Evolutionary conservation across 2,329 filamentous ascomycete genomes (phyloP), one percentile per base, ranked within the genome.

Genomic region (Arthroderma sp.): DNA sequence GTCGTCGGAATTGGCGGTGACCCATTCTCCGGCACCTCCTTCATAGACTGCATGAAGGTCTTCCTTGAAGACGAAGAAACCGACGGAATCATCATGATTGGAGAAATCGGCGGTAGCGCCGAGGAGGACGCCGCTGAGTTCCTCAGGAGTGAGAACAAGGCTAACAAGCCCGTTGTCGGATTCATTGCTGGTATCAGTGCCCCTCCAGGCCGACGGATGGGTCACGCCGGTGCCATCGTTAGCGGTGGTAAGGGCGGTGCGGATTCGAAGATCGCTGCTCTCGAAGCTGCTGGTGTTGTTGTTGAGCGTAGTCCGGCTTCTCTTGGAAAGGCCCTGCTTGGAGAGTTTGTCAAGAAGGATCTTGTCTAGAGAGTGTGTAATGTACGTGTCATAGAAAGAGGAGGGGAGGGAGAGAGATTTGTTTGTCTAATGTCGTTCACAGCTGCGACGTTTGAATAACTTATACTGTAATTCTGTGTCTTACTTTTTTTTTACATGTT

Each of bases 31-130:
- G 91, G 91, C 58, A 96, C 91, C 70, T 96, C 94, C 79, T 98
- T 96, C 75, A 96, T 98, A 70, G 91, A 98, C 78, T 95, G 89
- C 77, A 77, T 98, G 58, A 84, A 85, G 64, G 86, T 96, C 63
- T 98, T 98, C 80, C 79, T 94, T 58, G 75, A 93, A 67, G 91
- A 98, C 67, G 77, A 83, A 65, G 86, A 94, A 73, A 98, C 91
- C 34, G 91, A 98, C 64, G 91, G 91, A 63, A 95, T 98, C 71
- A 95, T 98, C 73, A 95, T 98, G 91, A 96, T 98, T 66, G 91
- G 91, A 64, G 91, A 96, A 74, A 96, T 98, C 64, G 91, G 91
- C 69, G 91, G 91, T 52, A 85, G 84, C 49, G 91, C 91, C 48
- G 91, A 98, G 74, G 91, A 98, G 73, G 91, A 98, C 60, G 91